Percentiles rank a stretch among this genome's conserved stretches.
These are phyloP conservation scores for Rutstroemia sp. DNA, from an alignment of 2,329 filamentous ascomycete genomes.

Conservation along the genomic window DNA sequence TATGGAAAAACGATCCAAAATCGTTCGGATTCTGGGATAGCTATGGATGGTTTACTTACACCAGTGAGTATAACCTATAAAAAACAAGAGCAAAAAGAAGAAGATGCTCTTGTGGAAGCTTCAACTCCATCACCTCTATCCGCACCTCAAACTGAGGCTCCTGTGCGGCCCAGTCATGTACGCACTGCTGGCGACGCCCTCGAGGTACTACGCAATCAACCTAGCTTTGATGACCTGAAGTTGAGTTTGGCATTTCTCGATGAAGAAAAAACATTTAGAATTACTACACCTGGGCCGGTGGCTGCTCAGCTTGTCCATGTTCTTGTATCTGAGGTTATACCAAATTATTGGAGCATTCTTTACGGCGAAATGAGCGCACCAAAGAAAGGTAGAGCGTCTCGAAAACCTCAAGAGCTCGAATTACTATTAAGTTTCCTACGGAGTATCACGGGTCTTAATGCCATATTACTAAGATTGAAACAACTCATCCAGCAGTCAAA, in stretches of 20 bases:
- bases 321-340: constrained; percentile 66
- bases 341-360: constrained; percentile 72
- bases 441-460: constrained; percentile 71
- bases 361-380: constrained; percentile 35
- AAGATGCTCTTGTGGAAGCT: constrained; percentile 21
- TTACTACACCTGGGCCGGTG: constrained; percentile 56
- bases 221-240: constrained; percentile 50
- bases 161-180: constrained; percentile 7
- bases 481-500: constrained; percentile 48
- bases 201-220: constrained; percentile 53
- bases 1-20: neutral
- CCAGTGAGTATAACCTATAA: constrained; percentile 37
- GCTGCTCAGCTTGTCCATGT: constrained; percentile 69
- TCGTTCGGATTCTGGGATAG: constrained; percentile 16
- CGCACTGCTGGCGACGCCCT: constrained; percentile 41
- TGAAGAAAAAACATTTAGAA: constrained; percentile 39
- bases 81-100: constrained; percentile 8
- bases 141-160: constrained; percentile 9
- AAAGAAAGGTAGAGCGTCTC: constrained; percentile 17
- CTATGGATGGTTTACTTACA: constrained; percentile 42
- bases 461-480: constrained; percentile 63
- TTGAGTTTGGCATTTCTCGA: constrained; percentile 46
- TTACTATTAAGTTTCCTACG: constrained; percentile 58
- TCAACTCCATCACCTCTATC: constrained; percentile 9
- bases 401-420: constrained; percentile 31